These are phyloP conservation scores for Rhododendron griersonianum DNA, from an alignment of 148 eudicot species.

Conservation along the genomic window DNA sequence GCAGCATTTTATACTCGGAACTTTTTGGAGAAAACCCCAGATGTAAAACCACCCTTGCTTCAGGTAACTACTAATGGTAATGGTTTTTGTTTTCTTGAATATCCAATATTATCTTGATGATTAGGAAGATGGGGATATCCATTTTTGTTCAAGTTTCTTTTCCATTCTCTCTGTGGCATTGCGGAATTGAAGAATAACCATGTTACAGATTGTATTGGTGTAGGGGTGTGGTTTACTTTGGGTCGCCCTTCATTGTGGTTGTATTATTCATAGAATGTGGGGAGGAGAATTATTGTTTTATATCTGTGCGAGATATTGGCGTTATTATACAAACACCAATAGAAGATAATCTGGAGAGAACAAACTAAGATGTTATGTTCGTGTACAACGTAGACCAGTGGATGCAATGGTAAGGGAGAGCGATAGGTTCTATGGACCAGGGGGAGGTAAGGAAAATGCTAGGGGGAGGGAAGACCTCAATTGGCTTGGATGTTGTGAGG, in stretches of 20 bases:
- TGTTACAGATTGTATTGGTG: not conserved
- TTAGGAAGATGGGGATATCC: not conserved
- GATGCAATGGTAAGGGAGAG: not conserved
- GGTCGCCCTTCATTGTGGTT: not conserved
- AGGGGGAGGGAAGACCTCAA: slow-evolving; percentile 1
- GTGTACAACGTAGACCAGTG: not conserved
- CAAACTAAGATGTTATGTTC: not conserved
- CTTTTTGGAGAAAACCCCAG: slow-evolving; percentile 62
- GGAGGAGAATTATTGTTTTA: not conserved
- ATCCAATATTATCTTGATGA: not conserved
- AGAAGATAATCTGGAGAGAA: not conserved
- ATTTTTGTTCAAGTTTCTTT: not conserved
- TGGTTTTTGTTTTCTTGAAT: not conserved
- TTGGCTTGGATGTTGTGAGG: not conserved
- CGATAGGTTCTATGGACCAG: not conserved
- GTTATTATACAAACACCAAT: not conserved
- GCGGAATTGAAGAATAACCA: not conserved
- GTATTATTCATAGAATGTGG: not conserved
- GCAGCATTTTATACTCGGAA: slow-evolving; percentile 93
- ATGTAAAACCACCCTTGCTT: slow-evolving; percentile 78
- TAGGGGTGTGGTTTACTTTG: not conserved
- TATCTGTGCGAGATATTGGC: not conserved
- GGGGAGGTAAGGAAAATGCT: not conserved
- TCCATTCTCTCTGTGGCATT: not conserved
- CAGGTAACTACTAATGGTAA: slow-evolving; percentile 49